Evolutionary conservation across 1,284 basidiomycete genomes (phyloP).

Genomic region (Amylostereum areolatum): DNA sequence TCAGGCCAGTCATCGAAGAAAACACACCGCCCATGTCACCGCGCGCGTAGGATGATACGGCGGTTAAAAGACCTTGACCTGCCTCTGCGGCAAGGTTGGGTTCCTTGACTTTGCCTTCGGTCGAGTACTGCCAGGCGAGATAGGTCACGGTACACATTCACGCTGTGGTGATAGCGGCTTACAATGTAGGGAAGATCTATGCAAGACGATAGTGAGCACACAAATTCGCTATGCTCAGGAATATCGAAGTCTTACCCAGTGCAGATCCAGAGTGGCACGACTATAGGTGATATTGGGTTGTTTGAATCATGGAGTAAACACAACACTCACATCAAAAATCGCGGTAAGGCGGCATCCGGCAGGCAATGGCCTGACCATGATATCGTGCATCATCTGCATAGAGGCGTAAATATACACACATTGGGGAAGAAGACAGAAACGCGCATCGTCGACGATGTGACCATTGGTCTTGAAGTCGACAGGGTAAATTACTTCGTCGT

Average conservation of each 20-base stretch:
- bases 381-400: slow-evolving; percentile 57
- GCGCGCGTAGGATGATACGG: slow-evolving; percentile 64
- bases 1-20: slow-evolving; percentile 32
- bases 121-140: slow-evolving; percentile 60
- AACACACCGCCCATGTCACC: slow-evolving; percentile 77
- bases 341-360: slow-evolving; percentile 83
- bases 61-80: slow-evolving; percentile 67
- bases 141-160: background rate
- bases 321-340: slow-evolving; percentile 70
- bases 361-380: slow-evolving; percentile 73
- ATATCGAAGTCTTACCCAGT: slow-evolving; percentile 23
- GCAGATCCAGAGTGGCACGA: slow-evolving; percentile 43
- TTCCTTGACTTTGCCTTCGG: slow-evolving; percentile 91
- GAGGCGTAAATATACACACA: background rate
- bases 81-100: slow-evolving; percentile 79
- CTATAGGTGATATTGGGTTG: slow-evolving; percentile 25
- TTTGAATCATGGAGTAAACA: slow-evolving; percentile 21
- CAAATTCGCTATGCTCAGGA: background rate
- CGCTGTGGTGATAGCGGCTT: slow-evolving; percentile 1
- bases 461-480: slow-evolving; percentile 68
- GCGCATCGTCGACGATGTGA: slow-evolving; percentile 80
- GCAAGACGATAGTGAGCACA: background rate
- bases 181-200: slow-evolving; percentile 35
- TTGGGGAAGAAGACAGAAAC: background rate
- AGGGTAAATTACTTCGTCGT: slow-evolving; percentile 82